Evolutionary conservation across 352 stramenopile species (phyloP), one percentile per base, ranked within the genome.

Genomic region (Globisporangium solare): DNA sequence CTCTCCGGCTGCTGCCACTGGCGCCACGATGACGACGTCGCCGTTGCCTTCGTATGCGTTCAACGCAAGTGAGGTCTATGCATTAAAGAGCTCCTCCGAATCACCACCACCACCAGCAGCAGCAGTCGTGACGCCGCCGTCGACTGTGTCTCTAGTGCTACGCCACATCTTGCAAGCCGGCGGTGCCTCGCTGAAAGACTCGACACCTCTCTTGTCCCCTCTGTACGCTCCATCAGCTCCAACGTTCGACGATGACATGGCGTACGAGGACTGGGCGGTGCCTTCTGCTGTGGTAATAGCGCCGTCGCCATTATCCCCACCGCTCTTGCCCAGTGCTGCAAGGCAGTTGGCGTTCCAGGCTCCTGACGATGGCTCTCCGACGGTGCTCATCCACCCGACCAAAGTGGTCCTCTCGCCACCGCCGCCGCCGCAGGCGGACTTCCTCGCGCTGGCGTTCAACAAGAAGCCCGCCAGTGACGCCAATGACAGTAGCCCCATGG

Each of bases 371-470:
- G 51, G 21, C 15, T 13, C 39, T 43, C 31, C 41, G 45, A 47
- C 27, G 27, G 27, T 35, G 27, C 27, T 51, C 37, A 61, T 63
- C 56, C 41, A 63, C 14, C 41, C 49, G 1, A 57, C 62, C 5
- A 27, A 46, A 45, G 35, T 51, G 43, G 13, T 37, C 17, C 64
- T 60, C 13, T 58, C 61, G 7, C 43, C 52, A 12, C 60, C 54
- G 2, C 54, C 54, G 2, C 54, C 51, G 22, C 45, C 0, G 46
- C 42, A 35, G 56, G 24, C n/a, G 56, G 43, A 83, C 35, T 86
- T 82, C 54, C 47, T 81, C 14, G 71, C 73, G 20, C 60, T 86
- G 17, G 75, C 75, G 8, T 86, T 86, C 55, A 82, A 70, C 47
- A 53, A 61, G 1, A 76, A 48, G 17, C 58, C 52, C 11, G 20